Base-by-base conservation (phyloP, 257 asterid species). In the Lavandula angustifolia region DNA sequence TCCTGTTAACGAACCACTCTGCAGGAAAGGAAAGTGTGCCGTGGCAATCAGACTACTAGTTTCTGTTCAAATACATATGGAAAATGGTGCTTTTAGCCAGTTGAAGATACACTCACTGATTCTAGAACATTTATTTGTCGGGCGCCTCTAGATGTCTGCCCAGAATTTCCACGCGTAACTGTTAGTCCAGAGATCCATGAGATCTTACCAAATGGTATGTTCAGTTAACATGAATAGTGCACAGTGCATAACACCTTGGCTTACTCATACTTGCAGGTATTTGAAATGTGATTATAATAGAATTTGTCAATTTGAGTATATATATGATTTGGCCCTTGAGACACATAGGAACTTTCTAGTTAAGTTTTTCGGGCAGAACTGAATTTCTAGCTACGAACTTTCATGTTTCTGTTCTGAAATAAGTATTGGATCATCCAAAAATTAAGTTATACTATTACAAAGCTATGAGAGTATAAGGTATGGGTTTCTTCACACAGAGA, bases 1-100 rank as follows among this genome's bases (percentile, higher is more conserved):
- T 70, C 86, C 84, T 54, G 77, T 34, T 62, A 12, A 63, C 13
- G 80, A 62, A 75, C 83, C 76, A 44, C 71, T 76, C 97, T 89
- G 87, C 73, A 58, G 43, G 61, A 8, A 10, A 65, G 27, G 3
- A 54, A 57, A 49, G 48, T 41, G 17, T 6, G 38, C 49, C 11
- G 7, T 22, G 48, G 10, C 18, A 57, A 27, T 50, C 27, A 59
- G 51, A 48, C 60, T 16, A 3, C 32, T 32, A 10, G 7, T 22
- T 64, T 37, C 49, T 16, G 49, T 9, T 48, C 56, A 42, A 37
- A 59, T 57, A 43, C 27, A 34, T 55, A 9, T 38, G 52, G 27
- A 2, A 22, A 22, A 22, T 22, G 27, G 27, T 22, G 27, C 27
- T 22, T 22, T 22, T 22, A 22, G 27, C 27, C 27, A 22, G 27